Percentiles rank a stretch among this genome's conserved stretches.
These are phyloP conservation scores for Apiospora saccharicola DNA, from an alignment of 2,329 filamentous ascomycete species.

Conservation along the genomic window DNA sequence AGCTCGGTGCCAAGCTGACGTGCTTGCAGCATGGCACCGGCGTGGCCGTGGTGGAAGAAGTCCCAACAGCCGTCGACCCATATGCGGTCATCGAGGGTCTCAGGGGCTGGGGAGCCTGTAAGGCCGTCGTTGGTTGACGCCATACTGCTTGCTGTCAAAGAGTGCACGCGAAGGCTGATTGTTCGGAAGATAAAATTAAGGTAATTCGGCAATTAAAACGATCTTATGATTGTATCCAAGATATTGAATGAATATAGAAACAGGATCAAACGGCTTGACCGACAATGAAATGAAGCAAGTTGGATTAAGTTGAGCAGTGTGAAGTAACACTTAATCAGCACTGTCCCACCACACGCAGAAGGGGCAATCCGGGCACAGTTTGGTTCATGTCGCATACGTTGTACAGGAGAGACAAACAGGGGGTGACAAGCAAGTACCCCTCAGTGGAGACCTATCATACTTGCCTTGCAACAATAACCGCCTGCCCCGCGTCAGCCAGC, in stretches of 20 bases:
- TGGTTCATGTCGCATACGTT: slow-evolving; percentile 8
- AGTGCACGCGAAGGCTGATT: background rate
- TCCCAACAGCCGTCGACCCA: slow-evolving; percentile 99
- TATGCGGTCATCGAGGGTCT: slow-evolving; percentile 74
- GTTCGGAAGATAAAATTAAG: background rate
- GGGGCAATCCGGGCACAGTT: background rate
- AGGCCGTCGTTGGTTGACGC: slow-evolving; percentile 27
- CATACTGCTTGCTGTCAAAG: slow-evolving; percentile 18
- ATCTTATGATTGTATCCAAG: background rate
- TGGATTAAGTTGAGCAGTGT: background rate
- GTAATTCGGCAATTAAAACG: background rate
- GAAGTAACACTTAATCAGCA: background rate
- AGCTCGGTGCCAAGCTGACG: slow-evolving; percentile 89
- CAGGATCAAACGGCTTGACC: slow-evolving; percentile 10
- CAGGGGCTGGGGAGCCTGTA: slow-evolving; percentile 52
- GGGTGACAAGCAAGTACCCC: slow-evolving; percentile 11
- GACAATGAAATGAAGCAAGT: slow-evolving; percentile 21
- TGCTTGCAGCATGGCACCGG: slow-evolving; percentile 95
- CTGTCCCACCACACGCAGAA: background rate
- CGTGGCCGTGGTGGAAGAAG: slow-evolving; percentile 98
- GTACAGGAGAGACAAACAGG: slow-evolving; percentile 3
- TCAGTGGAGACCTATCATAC: background rate
- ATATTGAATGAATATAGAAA: slow-evolving; percentile 16
- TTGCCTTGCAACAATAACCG: background rate
- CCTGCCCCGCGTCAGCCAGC: slow-evolving; percentile 6